Evolutionary conservation across 1,284 basidiomycete species (phyloP).

Genomic region (Heterobasidion occidentale): DNA sequence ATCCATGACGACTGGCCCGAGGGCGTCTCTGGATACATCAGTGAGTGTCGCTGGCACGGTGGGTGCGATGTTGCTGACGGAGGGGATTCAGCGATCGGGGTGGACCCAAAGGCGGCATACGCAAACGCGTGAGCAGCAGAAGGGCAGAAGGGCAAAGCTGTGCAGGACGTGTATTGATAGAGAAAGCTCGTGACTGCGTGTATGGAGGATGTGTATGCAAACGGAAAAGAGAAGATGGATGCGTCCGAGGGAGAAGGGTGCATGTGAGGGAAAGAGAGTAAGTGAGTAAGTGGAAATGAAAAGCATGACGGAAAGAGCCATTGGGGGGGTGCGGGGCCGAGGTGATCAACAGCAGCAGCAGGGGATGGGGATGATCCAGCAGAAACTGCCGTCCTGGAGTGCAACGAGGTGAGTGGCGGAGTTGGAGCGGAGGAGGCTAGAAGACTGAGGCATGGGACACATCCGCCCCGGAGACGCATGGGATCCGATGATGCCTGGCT

Average conservation of each 20-base stretch:
- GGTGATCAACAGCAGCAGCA: conserved; percentile 2
- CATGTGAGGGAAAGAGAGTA: too few species aligned
- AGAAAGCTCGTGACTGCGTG: too few species aligned
- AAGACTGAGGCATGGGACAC: conserved; percentile 1
- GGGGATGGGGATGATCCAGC: conserved; percentile 1
- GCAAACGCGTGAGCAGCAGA: background rate
- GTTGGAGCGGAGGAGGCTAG: background rate
- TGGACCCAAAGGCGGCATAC: background rate
- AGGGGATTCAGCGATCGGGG: background rate
- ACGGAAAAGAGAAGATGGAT: too few species aligned
- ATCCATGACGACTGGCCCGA: background rate
- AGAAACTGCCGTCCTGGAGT: background rate
- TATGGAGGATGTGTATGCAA: too few species aligned
- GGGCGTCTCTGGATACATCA: background rate
- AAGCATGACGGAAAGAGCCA: too few species aligned
- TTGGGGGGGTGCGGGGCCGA: too few species aligned
- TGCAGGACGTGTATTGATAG: too few species aligned
- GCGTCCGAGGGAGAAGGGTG: too few species aligned
- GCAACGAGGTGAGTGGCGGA: background rate
- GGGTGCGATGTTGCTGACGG: background rate
- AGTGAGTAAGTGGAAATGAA: too few species aligned
- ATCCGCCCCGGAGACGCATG: background rate
- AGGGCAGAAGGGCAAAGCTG: too few species aligned
- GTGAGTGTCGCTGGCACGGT: background rate
- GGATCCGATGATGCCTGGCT: background rate